Conservation (phyloP, 2,329 filamentous ascomycete genomes). For the Cladophialophora chaetospira region DNA sequence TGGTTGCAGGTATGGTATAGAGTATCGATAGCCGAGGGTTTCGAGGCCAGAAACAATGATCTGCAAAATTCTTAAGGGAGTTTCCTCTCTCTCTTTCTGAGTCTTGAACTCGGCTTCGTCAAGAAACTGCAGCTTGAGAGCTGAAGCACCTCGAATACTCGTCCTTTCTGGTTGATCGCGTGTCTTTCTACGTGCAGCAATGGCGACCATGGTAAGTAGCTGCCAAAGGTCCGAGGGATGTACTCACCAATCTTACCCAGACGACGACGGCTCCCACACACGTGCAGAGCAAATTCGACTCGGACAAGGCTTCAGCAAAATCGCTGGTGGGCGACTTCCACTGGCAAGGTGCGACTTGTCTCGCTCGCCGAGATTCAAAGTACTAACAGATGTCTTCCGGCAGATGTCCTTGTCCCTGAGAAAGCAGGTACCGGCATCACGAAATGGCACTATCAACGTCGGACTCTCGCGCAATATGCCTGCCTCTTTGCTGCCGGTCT, state of each 20-base stretch:
- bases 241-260: background rate
- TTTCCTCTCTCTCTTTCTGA: background rate
- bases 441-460: slow-evolving; percentile 26
- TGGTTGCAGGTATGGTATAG: background rate
- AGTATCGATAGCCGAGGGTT: background rate
- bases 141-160: too few relatives aligned
- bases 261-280: slow-evolving; percentile 5
- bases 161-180: too few relatives aligned
- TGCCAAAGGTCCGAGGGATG: too few relatives aligned
- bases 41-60: background rate
- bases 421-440: slow-evolving; percentile 23
- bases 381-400: background rate
- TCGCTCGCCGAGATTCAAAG: background rate
- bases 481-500: slow-evolving; percentile 18
- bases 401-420: slow-evolving; percentile 25
- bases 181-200: slow-evolving; percentile 20
- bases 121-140: too few relatives aligned
- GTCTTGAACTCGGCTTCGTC: too few relatives aligned
- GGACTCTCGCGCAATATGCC: slow-evolving; percentile 23
- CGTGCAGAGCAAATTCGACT: slow-evolving; percentile 1
- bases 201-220: slow-evolving; percentile 21
- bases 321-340: slow-evolving; percentile 21
- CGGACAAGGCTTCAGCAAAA: slow-evolving; percentile 8
- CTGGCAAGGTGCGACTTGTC: slow-evolving; percentile 15
- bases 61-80: background rate